Base-by-base conservation (phyloP, 2,329 filamentous ascomycete species). In the Sclerotinia borealis region DNA sequence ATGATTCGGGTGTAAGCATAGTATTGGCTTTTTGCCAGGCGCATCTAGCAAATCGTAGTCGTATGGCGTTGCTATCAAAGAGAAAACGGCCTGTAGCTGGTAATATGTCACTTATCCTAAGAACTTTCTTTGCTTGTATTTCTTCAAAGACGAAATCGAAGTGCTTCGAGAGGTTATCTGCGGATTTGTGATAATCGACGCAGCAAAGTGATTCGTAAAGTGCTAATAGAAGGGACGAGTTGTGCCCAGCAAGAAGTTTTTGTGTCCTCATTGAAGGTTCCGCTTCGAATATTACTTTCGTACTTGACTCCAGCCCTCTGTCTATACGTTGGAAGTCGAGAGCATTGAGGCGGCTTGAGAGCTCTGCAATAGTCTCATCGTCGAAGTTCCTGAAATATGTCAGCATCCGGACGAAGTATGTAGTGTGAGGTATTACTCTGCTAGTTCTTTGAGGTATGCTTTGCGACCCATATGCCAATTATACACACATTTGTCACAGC, bases 121-220 rank as follows among this genome's bases (percentile, higher is more conserved):
- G 80, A n/a, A 86, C 85, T 70, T 85, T 92, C 71, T 88, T 93
- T 17, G 85, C 85, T 75, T 93, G 91, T 2, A 96, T 86, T 27
- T 92, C 82, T 68, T 85, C 81, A 74, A 98, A 97, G 13, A 96
- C 91, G 68, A 83, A 85, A 73, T 96, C 90, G 73, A 98, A 96
- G 60, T 71, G 65, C 22, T 64, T 68, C 7, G 68, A 62, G 11
- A 75, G 69, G 15, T 65, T 65, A 1, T 68, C 63, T 27, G 71
- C 69, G 13, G 71, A 71, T 68, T 87, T 81, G 65, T 97, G 80
- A 73, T 96, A 92, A 0, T 89, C 82, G 68, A 92, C 85, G 75
- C 90, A 96, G 74, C 92, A 96, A 59, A 98, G 79, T 0, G 90
- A 88, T 75, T 98, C 93, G 71, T 96, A 96, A 36, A 98, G 84